Base-by-base conservation (phyloP, 345 rosid species). In the Nasturtium officinale region DNA sequence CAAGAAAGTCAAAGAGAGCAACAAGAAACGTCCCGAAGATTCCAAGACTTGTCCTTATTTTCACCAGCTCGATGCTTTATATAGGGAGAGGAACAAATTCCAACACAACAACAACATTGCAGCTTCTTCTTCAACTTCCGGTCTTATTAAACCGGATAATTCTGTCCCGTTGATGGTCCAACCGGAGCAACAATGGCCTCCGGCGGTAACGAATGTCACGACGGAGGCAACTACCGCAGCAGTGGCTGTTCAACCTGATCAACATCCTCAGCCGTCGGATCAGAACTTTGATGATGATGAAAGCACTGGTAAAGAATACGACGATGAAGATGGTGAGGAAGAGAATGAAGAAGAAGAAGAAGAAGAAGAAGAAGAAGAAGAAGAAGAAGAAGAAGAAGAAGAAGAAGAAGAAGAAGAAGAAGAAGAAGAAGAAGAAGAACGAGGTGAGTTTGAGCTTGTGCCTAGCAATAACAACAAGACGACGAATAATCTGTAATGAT, bases 151-250 rank as follows among this genome's bases (percentile, higher is more conserved):
- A 67, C 79, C 83, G 23, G 84, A 83, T 52, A 78, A 81, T 53
- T 76, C 83, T 15, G 83, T 78, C 30, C 91, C 94, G 2, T 69
- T 85, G 67, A 81, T 85, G 89, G 89, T 89, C 2, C 84, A 58
- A 26, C 94, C 89, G 2, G 91, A 89, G 84, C 90, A 85, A 21
- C 94, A 89, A 77, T 88, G 94, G 94, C 94, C 94, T 28, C 87
- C 87, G 0, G 73, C 72, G 0, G 40, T 46, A 5, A 28, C 48
- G 0, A 61, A 64, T 1, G 10, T 15, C 0, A 21, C 47, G 0
- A 13, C 53, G 0, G 40, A 61, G 0, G 5, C 6, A 0, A 8
- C 61, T 18, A 3, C 30, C 0, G 18, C 29, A 35, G 46, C 11
- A 10, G 40, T 29, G 6, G 54, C 43, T 7, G 56, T 26, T 63